Evolutionary conservation across 805 yeast species (phyloP), one percentile per base, ranked within the genome.

Genomic region (Zygoascus flipseniorum): DNA sequence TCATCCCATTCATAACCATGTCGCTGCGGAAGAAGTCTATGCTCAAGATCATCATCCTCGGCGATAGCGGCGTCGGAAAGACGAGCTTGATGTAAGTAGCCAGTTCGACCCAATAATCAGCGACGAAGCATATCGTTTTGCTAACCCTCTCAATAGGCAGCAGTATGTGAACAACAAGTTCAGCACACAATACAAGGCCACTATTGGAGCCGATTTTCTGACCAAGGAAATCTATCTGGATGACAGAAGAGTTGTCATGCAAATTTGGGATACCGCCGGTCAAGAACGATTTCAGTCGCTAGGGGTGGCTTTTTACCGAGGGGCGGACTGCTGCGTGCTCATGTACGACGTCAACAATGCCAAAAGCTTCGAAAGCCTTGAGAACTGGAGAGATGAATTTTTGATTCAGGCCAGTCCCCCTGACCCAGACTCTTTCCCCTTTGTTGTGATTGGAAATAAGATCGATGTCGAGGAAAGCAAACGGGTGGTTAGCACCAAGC

Each of bases 191-290:
- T 93, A 93, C 71, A 93, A 92, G 66, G 97, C 98, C 31, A 92
- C 99, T 14, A 92, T 92, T 60, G 99, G 99, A 9, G 98, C 98
- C 1, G 98, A 93, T 69, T 92, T 92, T 67, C 77, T 89, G 58
- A 92, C 97, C 41, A 92, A 90, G 69, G 98, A 92, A 64, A 80
- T 92, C 55, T 73, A 77, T 28, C 80, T 93, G 54, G 98, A 93
- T 68, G 93, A 85, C 69, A 85, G 85, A 62, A 79, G 79, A 58
- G 89, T 85, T 8, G 82, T 88, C 20, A 76, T 85, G 77, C 77
- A 73, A 60, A 85, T 93, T 52, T 92, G 99, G 99, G 99, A 92
- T 67, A 92, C 99, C 44, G 98, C 98, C 8, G 99, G 99, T 39
- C 99, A 92, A 74, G 99, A 92, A 71, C 79, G 99, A 64, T 92